Evolutionary conservation across 2,329 filamentous ascomycete species (phyloP).

Genomic region (Talaromyces sp.): DNA sequence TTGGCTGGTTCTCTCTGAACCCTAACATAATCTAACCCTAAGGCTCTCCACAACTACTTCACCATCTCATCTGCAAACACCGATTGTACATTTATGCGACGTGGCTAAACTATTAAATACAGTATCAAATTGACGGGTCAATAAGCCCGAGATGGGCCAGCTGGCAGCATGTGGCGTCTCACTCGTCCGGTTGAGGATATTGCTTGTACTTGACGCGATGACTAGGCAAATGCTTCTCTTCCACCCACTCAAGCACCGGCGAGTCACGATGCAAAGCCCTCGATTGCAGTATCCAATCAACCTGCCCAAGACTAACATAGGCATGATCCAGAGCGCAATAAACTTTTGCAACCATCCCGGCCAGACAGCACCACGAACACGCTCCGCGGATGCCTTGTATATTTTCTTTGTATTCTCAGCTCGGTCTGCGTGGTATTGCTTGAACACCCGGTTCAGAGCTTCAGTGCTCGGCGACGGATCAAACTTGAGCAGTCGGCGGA

Average conservation of each 20-base stretch:
- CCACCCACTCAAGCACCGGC: slow-evolving; percentile 4
- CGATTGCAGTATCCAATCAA: slow-evolving; percentile 2
- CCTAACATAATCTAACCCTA: background rate
- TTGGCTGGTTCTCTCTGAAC: background rate
- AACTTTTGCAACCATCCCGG: slow-evolving; percentile 4
- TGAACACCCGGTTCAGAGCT: background rate
- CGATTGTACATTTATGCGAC: background rate
- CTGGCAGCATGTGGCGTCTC: too few species aligned
- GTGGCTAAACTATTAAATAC: background rate
- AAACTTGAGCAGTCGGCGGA: slow-evolving; percentile 1
- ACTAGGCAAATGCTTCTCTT: slow-evolving; percentile 5
- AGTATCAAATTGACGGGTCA: background rate
- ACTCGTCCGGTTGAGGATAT: slow-evolving; percentile 2
- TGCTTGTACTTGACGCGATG: slow-evolving; percentile 7
- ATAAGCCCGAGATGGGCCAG: background rate
- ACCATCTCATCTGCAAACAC: background rate
- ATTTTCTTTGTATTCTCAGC: background rate
- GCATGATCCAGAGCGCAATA: background rate
- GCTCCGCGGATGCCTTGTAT: background rate
- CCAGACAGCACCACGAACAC: slow-evolving; percentile 3
- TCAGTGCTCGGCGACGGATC: background rate
- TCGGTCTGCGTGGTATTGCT: slow-evolving; percentile 4
- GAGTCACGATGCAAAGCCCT: background rate
- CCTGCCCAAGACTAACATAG: background rate
- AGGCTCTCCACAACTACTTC: background rate